Base-by-base conservation (phyloP, 1,284 basidiomycete species). In the Trichosporon sp. region DNA sequence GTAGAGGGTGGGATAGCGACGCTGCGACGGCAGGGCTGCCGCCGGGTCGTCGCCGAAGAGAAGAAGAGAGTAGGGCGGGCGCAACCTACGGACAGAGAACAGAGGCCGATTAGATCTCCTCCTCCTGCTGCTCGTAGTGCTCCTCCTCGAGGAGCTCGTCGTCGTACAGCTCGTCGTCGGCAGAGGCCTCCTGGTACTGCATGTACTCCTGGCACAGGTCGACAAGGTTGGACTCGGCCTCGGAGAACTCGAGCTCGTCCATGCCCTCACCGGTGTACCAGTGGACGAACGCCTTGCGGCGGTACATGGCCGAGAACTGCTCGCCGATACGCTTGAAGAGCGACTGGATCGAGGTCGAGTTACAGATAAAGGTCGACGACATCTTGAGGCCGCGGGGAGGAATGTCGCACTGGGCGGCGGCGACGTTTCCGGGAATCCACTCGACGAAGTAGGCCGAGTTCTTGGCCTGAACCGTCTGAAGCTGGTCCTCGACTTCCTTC, bases 271-370 rank as follows among this genome's bases (percentile, higher is more conserved):
- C 89, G 19, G 88, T 90, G 80, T 93, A 94, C 76, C 92, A 97
- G 83, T 97, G 94, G 86, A 97, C 88, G 89, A 97, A 97, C 49
- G 95, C 95, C 85, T 96, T 96, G 81, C 95, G 86, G 68, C 94
- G 90, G 88, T 96, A 97, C 95, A 97, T 98, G 82, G 92, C 91
- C 66, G 91, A 91, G 87, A 98, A 98, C 82, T 97, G 95, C 80
- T 95, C 91, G 73, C 88, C 90, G 79, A 95, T 91, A 84, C 94
- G 92, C 85, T 94, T 93, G 90, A 97, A 96, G 70, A 97, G 85
- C 81, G 95, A 93, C 82, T 96, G 94, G 80, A 98, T 97, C 69
- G 90, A 91, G 64, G 93, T 97, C 54, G 92, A 93, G 87, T 98
- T 98, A 76, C 94, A 95, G 79, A 98, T 87, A 85, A 97, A 97